phyloP scores from a whole-genome alignment of 805 yeast species.

The Tetrapisispora nanseiensis region DNA sequence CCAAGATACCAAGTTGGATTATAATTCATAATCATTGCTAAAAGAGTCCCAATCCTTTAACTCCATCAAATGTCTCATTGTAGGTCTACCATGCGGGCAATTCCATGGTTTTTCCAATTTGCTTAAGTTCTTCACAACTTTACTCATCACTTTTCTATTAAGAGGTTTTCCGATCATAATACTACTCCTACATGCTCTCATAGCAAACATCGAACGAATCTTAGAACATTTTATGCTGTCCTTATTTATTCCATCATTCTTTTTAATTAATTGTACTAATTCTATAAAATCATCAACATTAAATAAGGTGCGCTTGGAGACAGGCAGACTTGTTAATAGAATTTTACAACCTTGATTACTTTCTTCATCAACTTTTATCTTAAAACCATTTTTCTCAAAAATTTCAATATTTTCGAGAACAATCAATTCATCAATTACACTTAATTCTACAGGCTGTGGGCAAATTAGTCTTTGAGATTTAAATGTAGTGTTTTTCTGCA shows the following conservation, averaged over 20 bases:
- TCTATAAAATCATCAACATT: conserved; percentile 62
- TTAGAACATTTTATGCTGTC: conserved; percentile 51
- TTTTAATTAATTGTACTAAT: conserved; percentile 55
- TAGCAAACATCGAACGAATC: conserved; percentile 75
- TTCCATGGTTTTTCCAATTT: conserved; percentile 88
- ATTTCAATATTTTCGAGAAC: conserved; percentile 49
- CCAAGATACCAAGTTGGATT: neutral
- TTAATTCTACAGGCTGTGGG: conserved; percentile 50
- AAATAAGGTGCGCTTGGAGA: conserved; percentile 60
- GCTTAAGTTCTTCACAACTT: conserved; percentile 59
- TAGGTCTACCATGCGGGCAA: conserved; percentile 96
- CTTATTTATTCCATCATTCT: conserved; percentile 38
- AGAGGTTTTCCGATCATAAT: conserved; percentile 87
- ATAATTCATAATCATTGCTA: conserved; percentile 33
- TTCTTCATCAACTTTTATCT: conserved; percentile 40
- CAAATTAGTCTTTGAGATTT: conserved; percentile 61
- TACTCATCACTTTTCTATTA: conserved; percentile 47
- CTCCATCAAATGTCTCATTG: conserved; percentile 81
- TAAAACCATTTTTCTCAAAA: conserved; percentile 73
- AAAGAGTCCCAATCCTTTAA: conserved; percentile 39
- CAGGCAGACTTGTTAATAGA: conserved; percentile 54
- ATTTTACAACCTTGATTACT: conserved; percentile 49
- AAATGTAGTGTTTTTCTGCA: conserved; percentile 47
- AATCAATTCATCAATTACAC: conserved; percentile 66
- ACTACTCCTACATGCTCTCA: conserved; percentile 90